Conservation (phyloP, 2,329 filamentous ascomycete genomes). For the Botrytis byssoidea region DNA sequence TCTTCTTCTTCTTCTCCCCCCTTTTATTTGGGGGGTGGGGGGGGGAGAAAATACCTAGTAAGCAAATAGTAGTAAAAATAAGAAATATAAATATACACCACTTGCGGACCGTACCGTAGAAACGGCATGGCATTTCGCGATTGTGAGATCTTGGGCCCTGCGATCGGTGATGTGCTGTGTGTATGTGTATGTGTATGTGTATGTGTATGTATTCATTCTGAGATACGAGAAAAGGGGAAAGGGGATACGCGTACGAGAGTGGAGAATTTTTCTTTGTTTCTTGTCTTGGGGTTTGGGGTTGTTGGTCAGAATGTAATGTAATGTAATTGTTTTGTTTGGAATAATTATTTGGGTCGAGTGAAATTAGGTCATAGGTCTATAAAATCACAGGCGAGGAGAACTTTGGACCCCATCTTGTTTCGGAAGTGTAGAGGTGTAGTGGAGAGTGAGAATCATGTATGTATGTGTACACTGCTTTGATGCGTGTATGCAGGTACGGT, state of each 20-base stretch:
- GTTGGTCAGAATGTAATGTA: no score
- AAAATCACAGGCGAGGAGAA: not conserved
- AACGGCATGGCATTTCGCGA: not conserved
- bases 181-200: not conserved
- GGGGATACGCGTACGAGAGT: not conserved
- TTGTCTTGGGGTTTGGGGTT: no score
- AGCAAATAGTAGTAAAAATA: no score
- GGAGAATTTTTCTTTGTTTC: no score
- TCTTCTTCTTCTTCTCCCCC: no score
- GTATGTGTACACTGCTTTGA: not conserved
- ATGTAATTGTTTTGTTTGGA: no score
- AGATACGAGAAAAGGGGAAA: not conserved
- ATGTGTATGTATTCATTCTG: not conserved
- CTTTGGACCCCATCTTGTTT: not conserved
- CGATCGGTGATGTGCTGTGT: not conserved
- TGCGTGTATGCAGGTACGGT: not conserved
- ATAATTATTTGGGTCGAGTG: not conserved
- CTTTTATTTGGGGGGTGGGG: no score
- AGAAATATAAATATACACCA: not conserved
- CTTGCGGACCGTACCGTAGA: not conserved
- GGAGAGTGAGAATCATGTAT: not conserved
- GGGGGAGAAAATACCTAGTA: no score
- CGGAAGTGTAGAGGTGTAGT: not conserved
- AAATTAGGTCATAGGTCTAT: not conserved
- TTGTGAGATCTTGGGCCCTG: not conserved